These are phyloP conservation scores for Podila horticola DNA, from an alignment of 192 early-diverging fungal species.

Conservation along the genomic window DNA sequence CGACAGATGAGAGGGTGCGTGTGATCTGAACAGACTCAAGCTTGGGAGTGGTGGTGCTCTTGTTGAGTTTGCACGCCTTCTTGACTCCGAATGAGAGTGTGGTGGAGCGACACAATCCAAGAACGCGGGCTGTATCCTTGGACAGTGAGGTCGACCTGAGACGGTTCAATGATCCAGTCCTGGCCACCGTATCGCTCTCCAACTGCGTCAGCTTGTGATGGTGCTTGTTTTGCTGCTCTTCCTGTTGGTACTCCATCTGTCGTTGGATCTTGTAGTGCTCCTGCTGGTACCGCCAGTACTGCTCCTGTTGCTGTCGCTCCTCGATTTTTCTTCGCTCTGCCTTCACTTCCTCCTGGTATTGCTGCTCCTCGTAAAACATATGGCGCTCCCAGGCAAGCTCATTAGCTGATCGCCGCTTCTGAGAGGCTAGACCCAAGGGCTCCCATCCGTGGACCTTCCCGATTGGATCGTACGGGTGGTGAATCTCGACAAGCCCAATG, in stretches of 20 bases:
- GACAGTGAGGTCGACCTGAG: slow-evolving; percentile 22
- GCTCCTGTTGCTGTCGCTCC: not conserved
- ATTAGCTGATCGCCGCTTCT: slow-evolving; percentile 5
- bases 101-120: slow-evolving; percentile 37
- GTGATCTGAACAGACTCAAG: too few species aligned
- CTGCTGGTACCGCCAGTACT: not conserved
- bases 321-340: not conserved
- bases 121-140: slow-evolving; percentile 18
- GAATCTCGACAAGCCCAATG: not conserved
- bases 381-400: slow-evolving; percentile 48
- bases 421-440: not conserved
- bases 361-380: slow-evolving; percentile 32
- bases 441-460: slow-evolving; percentile 1
- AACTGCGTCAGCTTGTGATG: not conserved
- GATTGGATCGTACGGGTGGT: not conserved
- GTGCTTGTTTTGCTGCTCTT: not conserved
- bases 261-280: not conserved
- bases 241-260: not conserved
- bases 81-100: slow-evolving; percentile 11
- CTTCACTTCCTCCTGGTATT: slow-evolving; percentile 19
- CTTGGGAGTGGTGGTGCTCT: not conserved
- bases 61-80: slow-evolving; percentile 5
- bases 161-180: slow-evolving; percentile 35
- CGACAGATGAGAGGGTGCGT: not conserved
- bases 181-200: slow-evolving; percentile 5